These are phyloP conservation scores for Entophlyctis helioformis DNA, from an alignment of 192 early-diverging fungal species.

Conservation along the genomic window DNA sequence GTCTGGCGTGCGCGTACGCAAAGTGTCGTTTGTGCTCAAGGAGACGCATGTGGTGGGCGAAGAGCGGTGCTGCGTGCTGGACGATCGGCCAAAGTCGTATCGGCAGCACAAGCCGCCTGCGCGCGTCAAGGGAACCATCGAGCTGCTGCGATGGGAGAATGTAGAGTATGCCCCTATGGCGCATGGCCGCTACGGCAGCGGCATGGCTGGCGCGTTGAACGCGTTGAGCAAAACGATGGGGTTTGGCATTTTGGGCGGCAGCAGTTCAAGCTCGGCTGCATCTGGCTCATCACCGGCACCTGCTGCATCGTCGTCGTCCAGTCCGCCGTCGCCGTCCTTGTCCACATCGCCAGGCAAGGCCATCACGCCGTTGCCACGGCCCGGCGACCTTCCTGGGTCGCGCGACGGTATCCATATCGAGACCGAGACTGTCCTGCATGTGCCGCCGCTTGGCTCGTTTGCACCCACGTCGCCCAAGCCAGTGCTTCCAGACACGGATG, in stretches of 20 bases:
- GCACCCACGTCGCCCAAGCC: conserved; percentile 25
- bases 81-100: conserved; percentile 9
- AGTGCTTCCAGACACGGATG: too few relatives aligned
- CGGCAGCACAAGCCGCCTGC: conserved; percentile 3
- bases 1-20: conserved; percentile 25
- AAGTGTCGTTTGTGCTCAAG: conserved; percentile 19
- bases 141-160: conserved; percentile 27
- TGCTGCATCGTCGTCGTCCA: background rate
- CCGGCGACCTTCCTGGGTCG: conserved; percentile 13
- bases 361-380: conserved; percentile 13
- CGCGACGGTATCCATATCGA: conserved; percentile 38
- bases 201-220: too few relatives aligned
- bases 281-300: background rate
- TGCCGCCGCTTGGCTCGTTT: conserved; percentile 22
- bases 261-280: background rate
- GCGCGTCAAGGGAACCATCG: conserved; percentile 10
- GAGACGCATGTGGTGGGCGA: conserved; percentile 31
- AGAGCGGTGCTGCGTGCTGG: too few relatives aligned
- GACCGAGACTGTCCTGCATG: conserved; percentile 11
- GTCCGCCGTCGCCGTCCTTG: too few relatives aligned
- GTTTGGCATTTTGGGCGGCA: too few relatives aligned
- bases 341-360: conserved; percentile 1
- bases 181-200: too few relatives aligned
- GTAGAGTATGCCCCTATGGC: too few relatives aligned
- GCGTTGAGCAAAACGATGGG: too few relatives aligned